A percentile compares a stretch with the other conserved stretches of the same genome.
phyloP scores from a whole-genome alignment of 495 filamentous ascomycete genomes.

The Penicillium malachiteum region DNA sequence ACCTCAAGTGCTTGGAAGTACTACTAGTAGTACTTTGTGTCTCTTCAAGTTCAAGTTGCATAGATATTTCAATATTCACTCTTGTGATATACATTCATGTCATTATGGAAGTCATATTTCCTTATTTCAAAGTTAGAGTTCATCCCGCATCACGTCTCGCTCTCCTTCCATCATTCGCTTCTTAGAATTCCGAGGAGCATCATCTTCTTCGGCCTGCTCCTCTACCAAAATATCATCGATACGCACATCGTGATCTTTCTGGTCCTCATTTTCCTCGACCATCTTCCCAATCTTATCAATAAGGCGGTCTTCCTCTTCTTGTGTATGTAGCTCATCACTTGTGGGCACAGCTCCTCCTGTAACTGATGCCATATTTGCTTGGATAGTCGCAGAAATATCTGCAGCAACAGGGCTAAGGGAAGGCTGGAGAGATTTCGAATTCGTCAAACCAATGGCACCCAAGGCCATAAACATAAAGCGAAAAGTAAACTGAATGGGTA shows the following conservation, averaged over 20 bases:
- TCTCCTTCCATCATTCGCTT: conserved; percentile 80
- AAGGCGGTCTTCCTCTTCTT: conserved; percentile 38
- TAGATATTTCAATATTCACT: not conserved
- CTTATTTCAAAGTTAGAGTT: conserved; percentile 47
- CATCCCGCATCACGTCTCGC: conserved; percentile 41
- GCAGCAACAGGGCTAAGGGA: conserved; percentile 14
- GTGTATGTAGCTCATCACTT: conserved; percentile 21
- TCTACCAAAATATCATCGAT: conserved; percentile 37
- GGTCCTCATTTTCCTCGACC: conserved; percentile 49
- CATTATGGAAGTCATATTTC: conserved; percentile 2
- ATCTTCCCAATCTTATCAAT: conserved; percentile 56
- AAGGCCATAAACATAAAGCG: conserved; percentile 46
- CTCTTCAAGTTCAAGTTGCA: no score
- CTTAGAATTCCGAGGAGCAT: conserved; percentile 64
- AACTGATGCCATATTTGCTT: conserved; percentile 18
- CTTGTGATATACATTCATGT: conserved; percentile 1
- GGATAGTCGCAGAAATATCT: conserved; percentile 16
- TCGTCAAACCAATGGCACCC: conserved; percentile 37
- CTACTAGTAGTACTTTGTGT: no score
- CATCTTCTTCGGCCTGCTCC: conserved; percentile 45
- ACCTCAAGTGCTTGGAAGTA: no score
- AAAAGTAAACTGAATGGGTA: conserved; percentile 66
- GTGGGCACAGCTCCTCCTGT: conserved; percentile 14
- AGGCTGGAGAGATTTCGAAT: conserved; percentile 28
- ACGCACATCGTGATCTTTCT: conserved; percentile 15